phyloP scores from a whole-genome alignment of 2,329 filamentous ascomycete species.

The Neophaeococcomyces aloes region DNA sequence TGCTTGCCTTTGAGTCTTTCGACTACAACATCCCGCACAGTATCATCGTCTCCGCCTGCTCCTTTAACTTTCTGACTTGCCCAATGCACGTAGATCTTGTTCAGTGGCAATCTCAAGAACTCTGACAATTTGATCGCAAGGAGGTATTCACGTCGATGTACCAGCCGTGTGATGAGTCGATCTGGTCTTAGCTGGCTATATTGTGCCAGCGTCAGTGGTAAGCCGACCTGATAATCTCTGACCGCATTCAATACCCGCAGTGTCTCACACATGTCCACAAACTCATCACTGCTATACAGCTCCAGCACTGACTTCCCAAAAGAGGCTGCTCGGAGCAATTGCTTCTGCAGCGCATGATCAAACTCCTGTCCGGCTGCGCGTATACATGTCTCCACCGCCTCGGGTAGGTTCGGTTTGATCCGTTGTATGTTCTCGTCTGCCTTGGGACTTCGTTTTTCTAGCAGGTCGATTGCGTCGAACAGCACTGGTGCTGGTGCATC shows the following conservation, averaged over 20 bases:
- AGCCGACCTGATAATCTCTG: conserved; percentile 78
- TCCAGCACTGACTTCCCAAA: conserved; percentile 97
- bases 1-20: conserved; percentile 76
- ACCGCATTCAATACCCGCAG: conserved; percentile 86
- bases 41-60: conserved; percentile 75
- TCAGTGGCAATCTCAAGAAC: conserved; percentile 74
- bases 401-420: conserved; percentile 74
- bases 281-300: conserved; percentile 95
- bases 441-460: conserved; percentile 90
- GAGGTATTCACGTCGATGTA: conserved; percentile 83
- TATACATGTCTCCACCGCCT: conserved; percentile 89
- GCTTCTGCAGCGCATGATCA: conserved; percentile 83
- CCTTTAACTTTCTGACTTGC: conserved; percentile 85
- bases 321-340: conserved; percentile 87
- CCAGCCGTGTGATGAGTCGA: conserved; percentile 70
- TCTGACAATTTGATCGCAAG: conserved; percentile 80
- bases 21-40: conserved; percentile 76
- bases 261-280: conserved; percentile 95
- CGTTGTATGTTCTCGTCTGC: conserved; percentile 96
- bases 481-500: conserved; percentile 87
- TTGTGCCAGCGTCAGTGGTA: conserved; percentile 87
- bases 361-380: conserved; percentile 90
- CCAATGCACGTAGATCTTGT: conserved; percentile 93
- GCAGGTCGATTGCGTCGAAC: conserved; percentile 78
- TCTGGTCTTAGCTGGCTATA: conserved; percentile 85